Conservation (phyloP, 768 basidiomycete genomes). For the Dendrothele bispora region DNA sequence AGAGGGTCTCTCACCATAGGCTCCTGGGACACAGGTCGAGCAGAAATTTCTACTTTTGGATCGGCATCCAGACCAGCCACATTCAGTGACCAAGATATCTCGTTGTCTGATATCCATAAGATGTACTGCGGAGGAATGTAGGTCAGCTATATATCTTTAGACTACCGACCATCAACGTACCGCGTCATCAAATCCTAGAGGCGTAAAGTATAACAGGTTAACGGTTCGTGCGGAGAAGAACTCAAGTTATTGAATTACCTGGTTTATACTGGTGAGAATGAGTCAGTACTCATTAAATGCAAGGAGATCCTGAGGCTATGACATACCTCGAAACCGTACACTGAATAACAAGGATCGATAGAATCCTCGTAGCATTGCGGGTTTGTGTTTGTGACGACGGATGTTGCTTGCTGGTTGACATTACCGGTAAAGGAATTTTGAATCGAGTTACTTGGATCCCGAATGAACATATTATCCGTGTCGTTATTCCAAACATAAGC, state of each 20-base stretch:
- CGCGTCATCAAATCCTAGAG: constrained; percentile 35
- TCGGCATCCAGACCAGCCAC: constrained; percentile 51
- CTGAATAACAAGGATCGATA: constrained; percentile 47
- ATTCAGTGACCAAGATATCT: constrained; percentile 57
- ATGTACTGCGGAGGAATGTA: constrained; percentile 44
- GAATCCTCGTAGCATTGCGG: constrained; percentile 49
- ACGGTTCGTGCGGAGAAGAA: constrained; percentile 5
- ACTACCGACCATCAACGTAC: constrained; percentile 25
- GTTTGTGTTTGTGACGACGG: constrained; percentile 17
- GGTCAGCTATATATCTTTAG: constrained; percentile 18
- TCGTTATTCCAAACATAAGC: constrained; percentile 42
- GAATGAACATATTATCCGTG: constrained; percentile 31
- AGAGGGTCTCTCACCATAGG: constrained; percentile 59
- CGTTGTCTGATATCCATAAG: constrained; percentile 64
- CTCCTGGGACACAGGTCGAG: constrained; percentile 65
- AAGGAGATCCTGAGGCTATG: constrained; percentile 44
- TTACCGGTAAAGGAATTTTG: constrained; percentile 38
- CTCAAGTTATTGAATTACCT: constrained; percentile 28
- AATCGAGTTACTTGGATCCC: constrained; percentile 33
- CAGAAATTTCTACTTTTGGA: constrained; percentile 47
- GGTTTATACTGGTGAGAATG: constrained; percentile 59
- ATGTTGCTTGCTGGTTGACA: constrained; percentile 13
- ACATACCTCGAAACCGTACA: constrained; percentile 59
- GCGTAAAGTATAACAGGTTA: constrained; percentile 8
- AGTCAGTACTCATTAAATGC: constrained; percentile 37